Evolutionary conservation across 2,329 filamentous ascomycete genomes (phyloP).

Genomic region (Chaetoscypha palmicola): DNA sequence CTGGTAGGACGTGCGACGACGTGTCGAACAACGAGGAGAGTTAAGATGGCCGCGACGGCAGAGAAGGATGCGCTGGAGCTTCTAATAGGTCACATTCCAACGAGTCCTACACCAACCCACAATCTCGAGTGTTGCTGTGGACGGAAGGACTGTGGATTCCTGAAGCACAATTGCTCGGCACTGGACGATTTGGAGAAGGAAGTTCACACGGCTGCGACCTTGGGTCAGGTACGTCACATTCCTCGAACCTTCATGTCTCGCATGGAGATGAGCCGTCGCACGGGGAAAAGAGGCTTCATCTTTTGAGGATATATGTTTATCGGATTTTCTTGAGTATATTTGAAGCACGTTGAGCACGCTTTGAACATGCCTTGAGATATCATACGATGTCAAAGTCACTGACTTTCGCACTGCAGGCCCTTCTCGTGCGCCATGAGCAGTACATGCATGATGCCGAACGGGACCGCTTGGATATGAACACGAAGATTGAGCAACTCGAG

Average conservation of each 20-base stretch:
- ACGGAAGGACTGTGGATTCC: slow-evolving; percentile 66
- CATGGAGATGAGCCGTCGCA: slow-evolving; percentile 9
- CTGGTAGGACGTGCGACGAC: slow-evolving; percentile 10
- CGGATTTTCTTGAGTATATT: not conserved
- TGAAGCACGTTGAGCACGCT: not conserved
- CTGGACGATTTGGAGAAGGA: slow-evolving; percentile 81
- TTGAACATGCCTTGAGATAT: not conserved
- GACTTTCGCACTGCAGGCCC: slow-evolving; percentile 71
- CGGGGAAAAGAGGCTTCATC: not conserved
- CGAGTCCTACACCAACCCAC: slow-evolving; percentile 11
- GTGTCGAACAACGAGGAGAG: not conserved
- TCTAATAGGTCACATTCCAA: slow-evolving; percentile 27
- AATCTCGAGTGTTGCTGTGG: slow-evolving; percentile 71
- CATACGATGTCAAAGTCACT: slow-evolving; percentile 41
- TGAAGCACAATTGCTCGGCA: slow-evolving; percentile 71
- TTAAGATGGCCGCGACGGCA: slow-evolving; percentile 10
- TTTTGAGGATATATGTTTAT: slow-evolving; percentile 4
- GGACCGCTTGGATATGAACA: slow-evolving; percentile 66
- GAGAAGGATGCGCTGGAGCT: slow-evolving; percentile 16
- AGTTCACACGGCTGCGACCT: slow-evolving; percentile 74
- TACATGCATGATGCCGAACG: slow-evolving; percentile 90
- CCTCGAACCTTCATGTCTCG: slow-evolving; percentile 19
- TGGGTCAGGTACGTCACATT: slow-evolving; percentile 75
- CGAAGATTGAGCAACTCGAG: slow-evolving; percentile 71
- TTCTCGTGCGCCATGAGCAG: slow-evolving; percentile 85